These are phyloP conservation scores for Toxicodendron radicans DNA, from an alignment of 345 rosid genomes.

Conservation along the genomic window DNA sequence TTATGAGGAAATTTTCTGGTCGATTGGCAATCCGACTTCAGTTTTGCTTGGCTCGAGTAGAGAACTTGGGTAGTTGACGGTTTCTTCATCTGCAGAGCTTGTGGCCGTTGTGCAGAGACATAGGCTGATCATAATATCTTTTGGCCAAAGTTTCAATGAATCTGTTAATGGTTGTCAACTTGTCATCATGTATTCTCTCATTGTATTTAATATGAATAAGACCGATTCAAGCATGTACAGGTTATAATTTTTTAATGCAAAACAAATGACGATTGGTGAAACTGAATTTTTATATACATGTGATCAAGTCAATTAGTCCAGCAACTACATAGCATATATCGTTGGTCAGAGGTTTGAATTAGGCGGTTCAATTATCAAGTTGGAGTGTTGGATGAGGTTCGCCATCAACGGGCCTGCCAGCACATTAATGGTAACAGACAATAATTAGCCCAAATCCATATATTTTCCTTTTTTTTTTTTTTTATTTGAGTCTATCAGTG, in stretches of 20 bases:
- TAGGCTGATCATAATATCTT: conserved; percentile 8
- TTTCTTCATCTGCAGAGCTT: conserved; percentile 45
- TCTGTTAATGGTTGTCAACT: not conserved
- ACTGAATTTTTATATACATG: too few relatives aligned
- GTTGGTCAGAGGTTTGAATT: not conserved
- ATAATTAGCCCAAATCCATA: not conserved
- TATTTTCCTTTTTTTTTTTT: too few relatives aligned
- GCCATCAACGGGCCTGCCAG: not conserved
- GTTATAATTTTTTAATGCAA: not conserved
- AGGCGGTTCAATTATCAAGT: not conserved
- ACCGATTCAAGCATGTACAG: conserved; percentile 17
- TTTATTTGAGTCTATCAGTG: too few relatives aligned
- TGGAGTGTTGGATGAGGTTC: not conserved
- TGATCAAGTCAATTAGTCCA: not conserved
- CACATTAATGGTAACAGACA: not conserved
- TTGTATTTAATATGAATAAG: conserved; percentile 2
- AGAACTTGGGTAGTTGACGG: conserved; percentile 22
- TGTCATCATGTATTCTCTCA: not conserved
- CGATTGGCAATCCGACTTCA: conserved; percentile 18
- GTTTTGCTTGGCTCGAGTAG: conserved; percentile 21
- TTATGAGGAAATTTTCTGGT: conserved; percentile 8
- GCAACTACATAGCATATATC: not conserved
- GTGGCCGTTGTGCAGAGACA: not conserved
- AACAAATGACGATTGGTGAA: not conserved
- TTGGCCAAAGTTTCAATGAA: not conserved